phyloP scores from a whole-genome alignment of 2,329 filamentous ascomycete genomes.

The Fusarium sp. region DNA sequence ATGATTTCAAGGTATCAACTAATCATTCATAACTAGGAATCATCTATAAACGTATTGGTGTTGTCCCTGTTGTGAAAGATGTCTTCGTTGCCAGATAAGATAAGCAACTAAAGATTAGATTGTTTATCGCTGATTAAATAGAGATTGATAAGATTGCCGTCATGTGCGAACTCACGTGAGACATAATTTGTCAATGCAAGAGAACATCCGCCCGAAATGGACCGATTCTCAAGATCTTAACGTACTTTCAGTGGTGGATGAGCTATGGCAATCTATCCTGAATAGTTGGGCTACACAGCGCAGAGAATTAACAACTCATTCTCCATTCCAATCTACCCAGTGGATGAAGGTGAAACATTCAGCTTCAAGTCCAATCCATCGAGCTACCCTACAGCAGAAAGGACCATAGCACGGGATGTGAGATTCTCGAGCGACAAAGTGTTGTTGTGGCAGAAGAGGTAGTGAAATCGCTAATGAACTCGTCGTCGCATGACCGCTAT shows the following conservation, averaged over 20 bases:
- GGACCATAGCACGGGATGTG: too few relatives aligned
- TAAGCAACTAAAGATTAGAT: neutral
- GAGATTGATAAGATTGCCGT: neutral
- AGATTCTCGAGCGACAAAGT: neutral
- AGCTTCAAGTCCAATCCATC: accelerated
- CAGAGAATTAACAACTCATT: accelerated
- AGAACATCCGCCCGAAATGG: neutral
- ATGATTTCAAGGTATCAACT: accelerated
- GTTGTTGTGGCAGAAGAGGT: accelerated
- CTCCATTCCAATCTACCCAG: neutral
- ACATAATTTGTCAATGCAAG: accelerated
- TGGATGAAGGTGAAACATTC: neutral
- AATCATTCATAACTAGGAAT: neutral
- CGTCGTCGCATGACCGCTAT: accelerated
- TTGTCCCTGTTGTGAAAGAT: too few relatives aligned
- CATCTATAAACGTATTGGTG: neutral
- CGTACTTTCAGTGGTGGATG: accelerated
- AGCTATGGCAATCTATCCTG: accelerated
- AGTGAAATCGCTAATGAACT: neutral
- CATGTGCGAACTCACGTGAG: neutral
- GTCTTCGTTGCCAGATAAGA: neutral
- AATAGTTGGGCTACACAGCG: accelerated
- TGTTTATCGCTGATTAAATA: neutral
- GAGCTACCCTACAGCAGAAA: neutral
- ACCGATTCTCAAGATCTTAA: accelerated